Base-by-base conservation (phyloP, 2,329 filamentous ascomycete species). In the Ascomycota sp. region DNA sequence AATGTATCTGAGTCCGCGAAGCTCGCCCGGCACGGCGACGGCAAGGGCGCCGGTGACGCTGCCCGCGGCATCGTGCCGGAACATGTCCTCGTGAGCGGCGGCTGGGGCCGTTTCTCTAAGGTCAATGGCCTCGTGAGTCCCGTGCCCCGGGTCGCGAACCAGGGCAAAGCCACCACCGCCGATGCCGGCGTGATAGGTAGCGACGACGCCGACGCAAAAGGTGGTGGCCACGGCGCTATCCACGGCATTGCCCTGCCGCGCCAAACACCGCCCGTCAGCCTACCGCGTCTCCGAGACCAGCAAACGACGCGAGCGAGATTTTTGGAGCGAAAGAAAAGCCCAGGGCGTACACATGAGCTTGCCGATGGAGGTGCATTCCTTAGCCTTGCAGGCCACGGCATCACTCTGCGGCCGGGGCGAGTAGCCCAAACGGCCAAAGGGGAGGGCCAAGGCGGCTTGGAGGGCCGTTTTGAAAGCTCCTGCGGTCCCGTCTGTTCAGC, bases 81-180 rank as follows among this genome's bases (percentile, higher is more conserved):
- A 95, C 86, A 95, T 95, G 43, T 91, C 69, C 50, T 83, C 62
- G 38, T 64, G 73, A 0, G 83, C 79, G 0, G 80, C 78, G 0
- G 75, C 77, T 1, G 86, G 86, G 0, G 86, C 86, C 0, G 76
- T 71, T 50, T 95, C 86, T 28, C 86, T 65, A 45, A 92, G 95
- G 52, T 95, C 86, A 40, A 95, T 72, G 34, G 75, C 74, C 45
- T 92, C 82, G 45, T 85, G 91, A 12, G 60, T 59, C n/a, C 82
- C 82, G 34, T 80, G n/a, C n/a, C n/a, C 59, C 11, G 68, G 55
- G 22, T 69, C 63, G 28, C 80, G 72, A 5, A 93, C 68, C 5
- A 93, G 61, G 64, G 83, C 78, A 53, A 95, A 95, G 2, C 86
- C 86, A 25, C 86, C 86, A 6, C 86, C 86, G 13, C 80, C 85